phyloP scores from a whole-genome alignment of 768 basidiomycete genomes.

The Symmetrospora coprosmae region DNA sequence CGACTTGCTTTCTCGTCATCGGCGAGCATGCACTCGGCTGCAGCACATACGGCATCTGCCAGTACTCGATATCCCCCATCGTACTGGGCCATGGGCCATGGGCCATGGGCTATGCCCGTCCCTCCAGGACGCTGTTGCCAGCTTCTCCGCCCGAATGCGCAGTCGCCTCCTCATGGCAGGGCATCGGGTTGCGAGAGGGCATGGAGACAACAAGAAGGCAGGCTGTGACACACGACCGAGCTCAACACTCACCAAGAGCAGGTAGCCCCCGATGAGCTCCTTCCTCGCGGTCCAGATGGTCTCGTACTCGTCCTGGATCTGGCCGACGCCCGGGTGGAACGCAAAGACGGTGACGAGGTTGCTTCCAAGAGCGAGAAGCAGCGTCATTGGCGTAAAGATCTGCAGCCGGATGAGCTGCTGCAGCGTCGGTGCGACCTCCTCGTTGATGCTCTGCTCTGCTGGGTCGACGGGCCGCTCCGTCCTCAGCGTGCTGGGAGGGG shows the following conservation, averaged over 20 bases:
- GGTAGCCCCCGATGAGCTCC: conserved; percentile 36
- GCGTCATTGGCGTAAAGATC: conserved; percentile 68
- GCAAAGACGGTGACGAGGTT: conserved; percentile 56
- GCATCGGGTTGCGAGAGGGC: too few relatives aligned
- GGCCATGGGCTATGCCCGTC: too few relatives aligned
- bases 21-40: conserved; percentile 27
- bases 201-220: too few relatives aligned
- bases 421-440: conserved; percentile 2
- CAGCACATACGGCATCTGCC: conserved; percentile 30
- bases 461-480: conserved; percentile 1
- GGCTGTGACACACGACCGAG: conserved; percentile 36
- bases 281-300: conserved; percentile 57
- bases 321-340: conserved; percentile 52
- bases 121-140: too few relatives aligned
- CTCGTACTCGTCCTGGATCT: conserved; percentile 40
- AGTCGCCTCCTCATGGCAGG: too few relatives aligned
- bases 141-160: too few relatives aligned
- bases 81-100: too few relatives aligned
- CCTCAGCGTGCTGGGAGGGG: conserved; percentile 8
- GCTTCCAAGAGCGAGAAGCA: conserved; percentile 64
- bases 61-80: too few relatives aligned
- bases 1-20: too few relatives aligned
- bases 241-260: conserved; percentile 3
- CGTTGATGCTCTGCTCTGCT: not conserved
- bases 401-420: conserved; percentile 49